phyloP scores from a whole-genome alignment of 176 grass and related monocot species.

The Elymus sibiricus region DNA sequence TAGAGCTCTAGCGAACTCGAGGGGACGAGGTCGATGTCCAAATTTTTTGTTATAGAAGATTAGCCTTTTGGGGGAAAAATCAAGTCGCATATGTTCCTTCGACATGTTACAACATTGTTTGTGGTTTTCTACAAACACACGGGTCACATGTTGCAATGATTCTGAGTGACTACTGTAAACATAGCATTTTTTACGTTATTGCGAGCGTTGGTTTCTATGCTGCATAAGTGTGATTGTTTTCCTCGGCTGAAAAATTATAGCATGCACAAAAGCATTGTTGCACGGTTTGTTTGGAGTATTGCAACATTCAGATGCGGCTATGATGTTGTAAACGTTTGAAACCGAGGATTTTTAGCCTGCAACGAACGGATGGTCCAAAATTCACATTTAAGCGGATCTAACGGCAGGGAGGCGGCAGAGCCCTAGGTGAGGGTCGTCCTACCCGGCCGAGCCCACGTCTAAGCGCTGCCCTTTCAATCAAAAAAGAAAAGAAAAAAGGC shows the following conservation, averaged over 20 bases:
- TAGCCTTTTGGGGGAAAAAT: too few relatives aligned
- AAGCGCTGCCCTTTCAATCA: too few relatives aligned
- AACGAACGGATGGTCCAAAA: not conserved
- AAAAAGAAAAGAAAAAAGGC: too few relatives aligned
- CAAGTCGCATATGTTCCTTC: not conserved
- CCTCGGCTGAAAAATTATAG: too few relatives aligned
- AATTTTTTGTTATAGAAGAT: too few relatives aligned
- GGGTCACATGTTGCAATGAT: not conserved
- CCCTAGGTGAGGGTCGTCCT: too few relatives aligned
- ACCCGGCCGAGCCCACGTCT: too few relatives aligned
- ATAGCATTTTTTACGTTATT: not conserved
- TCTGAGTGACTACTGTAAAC: not conserved
- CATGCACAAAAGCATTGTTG: too few relatives aligned
- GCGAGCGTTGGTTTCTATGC: not conserved
- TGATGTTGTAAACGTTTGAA: not conserved
- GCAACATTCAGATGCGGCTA: not conserved
- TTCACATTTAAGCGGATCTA: not conserved
- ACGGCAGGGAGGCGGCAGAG: too few relatives aligned
- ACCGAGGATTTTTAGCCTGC: not conserved
- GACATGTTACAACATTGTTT: not conserved
- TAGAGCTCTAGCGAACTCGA: too few relatives aligned
- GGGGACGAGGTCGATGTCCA: too few relatives aligned
- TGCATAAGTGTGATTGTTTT: not conserved
- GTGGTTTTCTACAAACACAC: not conserved
- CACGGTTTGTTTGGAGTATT: too few relatives aligned